These are phyloP conservation scores for Aureobasidium namibiae DNA, from an alignment of 2,329 filamentous ascomycete genomes.

Conservation along the genomic window DNA sequence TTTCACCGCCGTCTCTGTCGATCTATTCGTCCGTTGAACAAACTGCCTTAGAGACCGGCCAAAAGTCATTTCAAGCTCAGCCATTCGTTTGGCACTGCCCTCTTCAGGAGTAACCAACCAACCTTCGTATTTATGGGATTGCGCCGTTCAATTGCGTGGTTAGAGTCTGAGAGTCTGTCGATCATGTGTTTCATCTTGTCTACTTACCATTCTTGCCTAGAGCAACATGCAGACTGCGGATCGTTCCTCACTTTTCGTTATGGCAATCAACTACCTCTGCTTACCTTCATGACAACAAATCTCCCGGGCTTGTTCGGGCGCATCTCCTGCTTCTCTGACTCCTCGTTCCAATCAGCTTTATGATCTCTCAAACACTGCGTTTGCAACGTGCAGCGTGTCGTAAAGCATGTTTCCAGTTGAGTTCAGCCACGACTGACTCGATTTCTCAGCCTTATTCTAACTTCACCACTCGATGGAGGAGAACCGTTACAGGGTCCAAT, in stretches of 20 bases:
- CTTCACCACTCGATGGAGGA: neutral
- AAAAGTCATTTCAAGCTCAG: neutral
- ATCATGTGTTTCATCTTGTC: constrained; percentile 7
- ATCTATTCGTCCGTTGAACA: neutral
- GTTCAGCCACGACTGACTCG: constrained; percentile 9
- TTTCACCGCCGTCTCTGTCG: neutral
- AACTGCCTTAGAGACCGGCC: neutral
- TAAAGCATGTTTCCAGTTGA: neutral
- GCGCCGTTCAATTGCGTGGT: neutral
- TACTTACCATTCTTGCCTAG: neutral
- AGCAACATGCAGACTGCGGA: neutral
- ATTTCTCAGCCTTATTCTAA: neutral
- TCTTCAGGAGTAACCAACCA: neutral
- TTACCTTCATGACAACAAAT: neutral
- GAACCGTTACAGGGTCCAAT: constrained; percentile 8
- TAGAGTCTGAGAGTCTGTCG: neutral
- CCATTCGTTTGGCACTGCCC: neutral
- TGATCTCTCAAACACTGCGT: neutral
- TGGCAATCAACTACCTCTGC: neutral
- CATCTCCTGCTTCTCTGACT: neutral
- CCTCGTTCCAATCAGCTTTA: neutral
- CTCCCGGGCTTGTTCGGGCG: neutral
- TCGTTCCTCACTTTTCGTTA: neutral
- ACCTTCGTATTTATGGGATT: neutral
- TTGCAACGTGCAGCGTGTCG: neutral